Conservation (phyloP, 1,284 basidiomycete species). For the Exobasidium cylindrosporum region DNA sequence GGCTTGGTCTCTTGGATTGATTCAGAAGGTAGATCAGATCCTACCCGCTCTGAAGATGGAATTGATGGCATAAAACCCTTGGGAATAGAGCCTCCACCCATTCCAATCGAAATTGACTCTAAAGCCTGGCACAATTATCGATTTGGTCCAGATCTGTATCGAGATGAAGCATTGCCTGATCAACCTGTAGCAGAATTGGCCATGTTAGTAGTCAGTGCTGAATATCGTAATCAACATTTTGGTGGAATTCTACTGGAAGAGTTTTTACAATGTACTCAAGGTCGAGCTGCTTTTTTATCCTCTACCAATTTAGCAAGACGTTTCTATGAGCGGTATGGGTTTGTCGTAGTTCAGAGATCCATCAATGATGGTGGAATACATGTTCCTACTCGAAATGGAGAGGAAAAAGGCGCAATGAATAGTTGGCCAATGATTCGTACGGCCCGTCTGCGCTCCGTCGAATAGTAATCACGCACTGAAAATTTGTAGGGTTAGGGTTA, state of each 20-base stretch:
- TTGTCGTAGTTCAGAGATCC: not conserved
- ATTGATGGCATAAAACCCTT: too few relatives aligned
- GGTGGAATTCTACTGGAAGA: not conserved
- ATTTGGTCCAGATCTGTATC: not conserved
- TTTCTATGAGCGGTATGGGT: not conserved
- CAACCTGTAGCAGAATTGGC: not conserved
- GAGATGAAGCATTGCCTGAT: not conserved
- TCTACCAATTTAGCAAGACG: not conserved
- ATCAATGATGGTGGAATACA: not conserved
- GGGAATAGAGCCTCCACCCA: too few relatives aligned
- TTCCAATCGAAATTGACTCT: not conserved
- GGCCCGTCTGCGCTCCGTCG: too few relatives aligned
- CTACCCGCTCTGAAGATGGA: too few relatives aligned
- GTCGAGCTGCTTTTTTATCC: not conserved
- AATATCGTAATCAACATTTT: not conserved
- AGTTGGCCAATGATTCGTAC: not conserved
- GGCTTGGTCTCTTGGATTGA: not conserved
- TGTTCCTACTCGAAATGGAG: not conserved
- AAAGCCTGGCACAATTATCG: not conserved
- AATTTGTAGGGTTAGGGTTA: too few relatives aligned
- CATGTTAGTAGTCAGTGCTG: not conserved
- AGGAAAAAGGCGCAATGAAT: not conserved
- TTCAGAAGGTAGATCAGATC: not conserved
- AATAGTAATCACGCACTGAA: too few relatives aligned
- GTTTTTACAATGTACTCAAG: not conserved